Conservation (phyloP, 768 basidiomycete genomes). For the Collybiopsis luxurians region DNA sequence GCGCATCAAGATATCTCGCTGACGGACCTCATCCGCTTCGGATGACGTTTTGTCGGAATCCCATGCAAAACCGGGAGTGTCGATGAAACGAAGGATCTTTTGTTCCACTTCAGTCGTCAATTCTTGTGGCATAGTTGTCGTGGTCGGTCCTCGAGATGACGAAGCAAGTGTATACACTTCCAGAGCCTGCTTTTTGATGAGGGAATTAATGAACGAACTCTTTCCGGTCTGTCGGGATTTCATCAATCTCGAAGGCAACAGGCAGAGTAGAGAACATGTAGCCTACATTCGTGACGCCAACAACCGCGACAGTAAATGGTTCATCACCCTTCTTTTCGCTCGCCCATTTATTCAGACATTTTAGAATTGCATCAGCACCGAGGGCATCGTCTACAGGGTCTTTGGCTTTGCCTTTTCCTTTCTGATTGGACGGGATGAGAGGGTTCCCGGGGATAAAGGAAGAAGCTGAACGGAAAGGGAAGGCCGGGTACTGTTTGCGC, state of each 20-base stretch:
- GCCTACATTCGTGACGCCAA: conserved; percentile 85
- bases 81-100: conserved; percentile 63
- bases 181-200: conserved; percentile 49
- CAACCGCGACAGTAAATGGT: conserved; percentile 69
- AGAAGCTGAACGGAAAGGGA: conserved; percentile 73
- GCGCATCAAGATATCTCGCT: conserved; percentile 75
- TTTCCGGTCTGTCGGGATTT: conserved; percentile 64
- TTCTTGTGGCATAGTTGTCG: conserved; percentile 67
- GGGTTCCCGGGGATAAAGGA: conserved; percentile 52
- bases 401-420: conserved; percentile 48
- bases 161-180: conserved; percentile 57
- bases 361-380: conserved; percentile 52
- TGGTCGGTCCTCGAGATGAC: conserved; percentile 62
- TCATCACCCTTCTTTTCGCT: conserved; percentile 43
- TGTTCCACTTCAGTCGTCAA: conserved; percentile 47
- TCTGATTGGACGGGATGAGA: conserved; percentile 22
- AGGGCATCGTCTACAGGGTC: conserved; percentile 51
- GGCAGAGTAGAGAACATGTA: conserved; percentile 24
- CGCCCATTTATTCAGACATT: conserved; percentile 46
- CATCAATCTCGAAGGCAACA: conserved; percentile 4
- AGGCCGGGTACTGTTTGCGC: conserved; percentile 55
- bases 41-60: conserved; percentile 35
- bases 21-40: conserved; percentile 37
- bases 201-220: conserved; percentile 80
- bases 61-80: conserved; percentile 86